Evolutionary conservation across 202 grass and related monocot genomes (phyloP), one percentile per base, ranked within the genome.

Genomic region (Carex arenaria): DNA sequence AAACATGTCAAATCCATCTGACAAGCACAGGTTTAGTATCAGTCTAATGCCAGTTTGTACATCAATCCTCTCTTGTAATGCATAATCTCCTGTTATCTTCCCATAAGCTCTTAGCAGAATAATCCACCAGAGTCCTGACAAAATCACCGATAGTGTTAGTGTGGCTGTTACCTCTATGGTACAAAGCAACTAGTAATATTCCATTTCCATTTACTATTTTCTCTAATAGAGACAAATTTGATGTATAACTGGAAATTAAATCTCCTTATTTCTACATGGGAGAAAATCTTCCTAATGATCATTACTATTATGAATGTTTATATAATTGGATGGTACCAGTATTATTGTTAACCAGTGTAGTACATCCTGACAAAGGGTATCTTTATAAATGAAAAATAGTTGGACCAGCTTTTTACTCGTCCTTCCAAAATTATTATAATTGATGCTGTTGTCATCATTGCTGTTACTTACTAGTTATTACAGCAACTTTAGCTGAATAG

Each of bases 1-100:
- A 67, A 95, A 99, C 93, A 99, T 99, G 81, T 94, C 96, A 88
- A 99, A 99, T 81, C 93, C 96, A 93, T 95, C 93, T 84, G 93
- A 85, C 85, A 99, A 84, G 81, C 96, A 99, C 63, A 99, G 86
- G 90, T 95, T 93, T 77, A 95, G 83, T 60, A 99, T 92, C 67
- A 99, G 61, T 64, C 83, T 95, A 85, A 95, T 99, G 73, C 93
- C 89, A 78, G 89, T 99, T 85, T 99, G 93, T 49, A 99, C 93
- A 85, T 95, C 96, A 78, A 99, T 87, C 54, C 96, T 93, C 85
- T 95, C 93, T 80, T 99, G 96, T 49, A 99, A 86, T 79, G 96
- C 75, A 56, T 84, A 95, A 82, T 99, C 91, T 85, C 91, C 93
- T 61, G 96, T 99, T 72, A 98, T 93, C 89, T 95, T 98, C 38